A percentile compares a stretch with the other conserved stretches of the same genome.
phyloP scores from a whole-genome alignment of 352 stramenopile species.

The Pythium grandisporangium region DNA sequence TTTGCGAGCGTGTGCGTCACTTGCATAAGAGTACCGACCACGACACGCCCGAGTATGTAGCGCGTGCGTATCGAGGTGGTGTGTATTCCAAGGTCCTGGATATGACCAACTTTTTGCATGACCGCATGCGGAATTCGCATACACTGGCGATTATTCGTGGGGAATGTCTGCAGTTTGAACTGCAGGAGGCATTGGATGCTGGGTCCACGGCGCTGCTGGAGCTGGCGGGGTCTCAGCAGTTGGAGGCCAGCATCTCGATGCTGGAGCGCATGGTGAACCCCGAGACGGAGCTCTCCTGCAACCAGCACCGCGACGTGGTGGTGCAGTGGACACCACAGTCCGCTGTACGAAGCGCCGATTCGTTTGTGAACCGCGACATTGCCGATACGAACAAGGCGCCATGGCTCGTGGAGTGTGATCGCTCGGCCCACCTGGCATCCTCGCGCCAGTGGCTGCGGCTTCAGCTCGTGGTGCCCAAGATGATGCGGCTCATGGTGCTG shows the following conservation, averaged over 20 bases:
- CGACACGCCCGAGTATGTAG: slow-evolving; percentile 78
- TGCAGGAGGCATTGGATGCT: slow-evolving; percentile 35
- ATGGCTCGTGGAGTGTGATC: slow-evolving; percentile 67
- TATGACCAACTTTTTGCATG: slow-evolving; percentile 70
- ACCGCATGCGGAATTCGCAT: slow-evolving; percentile 70
- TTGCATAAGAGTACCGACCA: slow-evolving; percentile 45
- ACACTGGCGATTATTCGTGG: slow-evolving; percentile 54
- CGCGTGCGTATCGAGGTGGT: slow-evolving; percentile 65
- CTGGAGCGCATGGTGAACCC: slow-evolving; percentile 32
- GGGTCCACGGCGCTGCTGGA: slow-evolving; percentile 39
- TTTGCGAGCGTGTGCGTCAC: slow-evolving; percentile 34
- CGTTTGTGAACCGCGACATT: too few relatives aligned
- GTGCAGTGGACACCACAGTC: slow-evolving; percentile 49
- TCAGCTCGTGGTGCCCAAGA: slow-evolving; percentile 31
- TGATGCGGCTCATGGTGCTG: slow-evolving; percentile 34
- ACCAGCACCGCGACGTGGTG: slow-evolving; percentile 74
- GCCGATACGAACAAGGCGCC: slow-evolving; percentile 16
- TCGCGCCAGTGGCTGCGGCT: slow-evolving; percentile 63
- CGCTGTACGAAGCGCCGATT: slow-evolving; percentile 21
- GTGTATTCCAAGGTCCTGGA: slow-evolving; percentile 81
- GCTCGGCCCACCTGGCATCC: slow-evolving; percentile 31
- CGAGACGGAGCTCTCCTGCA: slow-evolving; percentile 29
- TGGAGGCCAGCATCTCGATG: slow-evolving; percentile 21
- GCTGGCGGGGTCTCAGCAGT: slow-evolving; percentile 25
- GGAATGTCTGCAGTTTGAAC: slow-evolving; percentile 44